These are phyloP conservation scores for Aspergillus fructus DNA, from an alignment of 2,329 filamentous ascomycete genomes.

Conservation along the genomic window DNA sequence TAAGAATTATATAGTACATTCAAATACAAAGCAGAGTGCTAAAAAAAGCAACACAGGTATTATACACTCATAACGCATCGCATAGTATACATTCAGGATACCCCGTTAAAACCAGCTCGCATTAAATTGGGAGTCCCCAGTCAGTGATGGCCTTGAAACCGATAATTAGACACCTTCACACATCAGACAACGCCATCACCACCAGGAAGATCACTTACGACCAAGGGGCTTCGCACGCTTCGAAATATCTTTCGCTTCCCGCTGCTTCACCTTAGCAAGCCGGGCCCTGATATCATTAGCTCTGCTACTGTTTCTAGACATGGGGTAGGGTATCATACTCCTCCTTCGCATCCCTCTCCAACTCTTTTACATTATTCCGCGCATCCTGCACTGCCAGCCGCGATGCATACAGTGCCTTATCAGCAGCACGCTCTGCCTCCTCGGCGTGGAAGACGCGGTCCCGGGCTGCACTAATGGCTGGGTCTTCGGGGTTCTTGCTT, in stretches of 20 bases:
- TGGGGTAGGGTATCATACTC: slow-evolving; percentile 39
- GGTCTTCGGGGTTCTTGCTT: slow-evolving; percentile 55
- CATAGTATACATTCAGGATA: no score
- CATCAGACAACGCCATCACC: not conserved
- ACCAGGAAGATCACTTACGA: slow-evolving; percentile 50
- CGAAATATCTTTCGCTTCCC: slow-evolving; percentile 63
- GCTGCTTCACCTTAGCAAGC: slow-evolving; percentile 66
- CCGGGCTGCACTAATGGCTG: slow-evolving; percentile 60
- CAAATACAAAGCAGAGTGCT: no score
- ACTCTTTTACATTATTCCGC: slow-evolving; percentile 59
- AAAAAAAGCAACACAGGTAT: no score
- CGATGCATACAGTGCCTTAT: slow-evolving; percentile 61
- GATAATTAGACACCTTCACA: no score
- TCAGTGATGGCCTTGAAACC: no score
- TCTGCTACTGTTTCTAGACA: no score
- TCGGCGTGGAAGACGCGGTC: slow-evolving; percentile 65
- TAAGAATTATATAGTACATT: no score
- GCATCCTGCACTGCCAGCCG: slow-evolving; percentile 62
- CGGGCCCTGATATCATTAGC: slow-evolving; percentile 43
- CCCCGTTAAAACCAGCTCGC: no score
- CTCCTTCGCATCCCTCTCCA: slow-evolving; percentile 66
- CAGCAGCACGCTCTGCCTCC: slow-evolving; percentile 63
- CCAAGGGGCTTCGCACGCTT: slow-evolving; percentile 70
- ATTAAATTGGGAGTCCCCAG: no score
- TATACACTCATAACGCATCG: no score